Conservation (phyloP, 225 moss, liverwort and hornwort species). For the Polytrichum commune region DNA sequence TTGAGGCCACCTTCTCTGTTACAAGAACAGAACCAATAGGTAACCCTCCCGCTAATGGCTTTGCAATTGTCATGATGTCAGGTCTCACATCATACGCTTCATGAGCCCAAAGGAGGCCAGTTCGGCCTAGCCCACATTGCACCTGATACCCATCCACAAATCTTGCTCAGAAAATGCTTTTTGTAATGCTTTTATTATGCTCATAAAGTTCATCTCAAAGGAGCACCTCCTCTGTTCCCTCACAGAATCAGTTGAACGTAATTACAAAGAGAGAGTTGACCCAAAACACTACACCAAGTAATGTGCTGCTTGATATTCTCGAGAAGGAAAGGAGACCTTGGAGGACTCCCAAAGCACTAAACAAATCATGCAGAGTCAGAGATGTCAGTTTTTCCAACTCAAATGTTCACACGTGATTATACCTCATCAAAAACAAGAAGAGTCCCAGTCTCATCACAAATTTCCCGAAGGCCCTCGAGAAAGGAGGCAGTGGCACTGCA, state of each 20-base stretch:
- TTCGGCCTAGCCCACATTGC: constrained; percentile 60
- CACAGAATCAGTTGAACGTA: too few relatives aligned
- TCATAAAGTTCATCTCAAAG: too few relatives aligned
- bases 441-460: constrained; percentile 74
- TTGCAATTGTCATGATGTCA: constrained; percentile 68
- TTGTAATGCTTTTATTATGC: too few relatives aligned
- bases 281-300: too few relatives aligned
- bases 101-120: constrained; percentile 57
- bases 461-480: constrained; percentile 67
- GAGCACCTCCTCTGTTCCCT: too few relatives aligned
- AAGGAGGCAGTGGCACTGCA: constrained; percentile 63
- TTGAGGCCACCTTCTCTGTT: constrained; percentile 18
- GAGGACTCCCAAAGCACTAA: too few relatives aligned
- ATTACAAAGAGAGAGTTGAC: too few relatives aligned
- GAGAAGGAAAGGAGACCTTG: too few relatives aligned
- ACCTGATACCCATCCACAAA: constrained; percentile 23
- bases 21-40: constrained; percentile 28
- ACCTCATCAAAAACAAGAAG: constrained; percentile 96
- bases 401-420: neutral
- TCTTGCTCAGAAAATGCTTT: neutral
- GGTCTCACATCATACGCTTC: constrained; percentile 57
- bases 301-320: too few relatives aligned
- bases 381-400: too few relatives aligned
- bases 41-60: constrained; percentile 32
- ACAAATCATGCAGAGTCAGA: too few relatives aligned